Evolutionary conservation across 2,329 filamentous ascomycete species (phyloP).

Genomic region (Beauveria rudraprayagi): DNA sequence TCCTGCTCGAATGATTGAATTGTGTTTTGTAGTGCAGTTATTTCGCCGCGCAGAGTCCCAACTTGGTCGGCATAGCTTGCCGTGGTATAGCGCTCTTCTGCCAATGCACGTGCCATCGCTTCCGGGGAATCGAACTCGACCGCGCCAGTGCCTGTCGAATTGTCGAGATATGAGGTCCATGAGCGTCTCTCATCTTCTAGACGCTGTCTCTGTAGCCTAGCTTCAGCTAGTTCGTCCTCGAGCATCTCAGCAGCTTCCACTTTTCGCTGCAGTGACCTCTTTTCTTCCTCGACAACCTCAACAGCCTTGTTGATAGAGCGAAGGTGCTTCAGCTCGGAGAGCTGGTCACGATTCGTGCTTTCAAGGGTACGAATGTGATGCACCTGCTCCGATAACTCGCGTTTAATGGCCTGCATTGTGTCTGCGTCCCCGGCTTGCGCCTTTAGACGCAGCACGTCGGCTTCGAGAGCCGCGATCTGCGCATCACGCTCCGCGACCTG

Average conservation of each 20-base stretch:
- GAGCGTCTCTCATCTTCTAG: constrained; percentile 81
- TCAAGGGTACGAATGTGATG: constrained; percentile 84
- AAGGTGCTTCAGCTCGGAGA: constrained; percentile 70
- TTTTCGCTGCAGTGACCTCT: constrained; percentile 70
- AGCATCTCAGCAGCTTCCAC: constrained; percentile 67
- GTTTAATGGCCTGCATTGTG: constrained; percentile 75
- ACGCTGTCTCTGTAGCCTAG: constrained; percentile 72
- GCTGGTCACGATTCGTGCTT: constrained; percentile 69
- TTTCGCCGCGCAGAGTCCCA: constrained; percentile 70
- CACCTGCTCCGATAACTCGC: constrained; percentile 85
- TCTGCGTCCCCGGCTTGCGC: constrained; percentile 82
- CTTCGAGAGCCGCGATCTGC: constrained; percentile 67
- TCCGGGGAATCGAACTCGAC: constrained; percentile 82
- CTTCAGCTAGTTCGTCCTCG: constrained; percentile 69
- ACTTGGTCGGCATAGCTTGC: constrained; percentile 73
- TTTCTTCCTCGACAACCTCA: constrained; percentile 92
- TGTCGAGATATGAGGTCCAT: constrained; percentile 80
- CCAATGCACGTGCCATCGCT: constrained; percentile 72
- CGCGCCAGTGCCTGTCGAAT: constrained; percentile 51
- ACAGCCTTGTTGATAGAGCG: constrained; percentile 79
- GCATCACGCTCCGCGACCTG: constrained; percentile 61
- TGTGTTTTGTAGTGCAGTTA: constrained; percentile 66
- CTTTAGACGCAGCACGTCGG: constrained; percentile 75
- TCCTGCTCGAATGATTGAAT: constrained; percentile 67
- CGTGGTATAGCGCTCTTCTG: constrained; percentile 73